phyloP scores from a whole-genome alignment of 805 yeast genomes.

The Cyberlindnera xylosilytica region DNA sequence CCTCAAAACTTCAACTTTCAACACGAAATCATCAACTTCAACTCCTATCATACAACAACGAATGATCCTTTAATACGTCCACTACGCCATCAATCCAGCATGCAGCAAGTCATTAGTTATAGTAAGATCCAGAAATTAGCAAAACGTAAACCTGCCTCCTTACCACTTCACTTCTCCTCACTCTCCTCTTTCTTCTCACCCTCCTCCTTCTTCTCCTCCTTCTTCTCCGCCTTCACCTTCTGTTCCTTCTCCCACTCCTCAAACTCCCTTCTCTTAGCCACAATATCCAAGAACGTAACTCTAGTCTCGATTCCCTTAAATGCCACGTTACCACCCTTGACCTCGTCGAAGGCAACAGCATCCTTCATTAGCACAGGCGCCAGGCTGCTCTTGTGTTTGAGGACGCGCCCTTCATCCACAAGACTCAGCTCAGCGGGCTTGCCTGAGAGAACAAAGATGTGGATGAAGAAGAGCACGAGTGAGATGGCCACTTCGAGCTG shows the following conservation, averaged over 20 bases:
- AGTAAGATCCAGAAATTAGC: too few relatives aligned
- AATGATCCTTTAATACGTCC: too few relatives aligned
- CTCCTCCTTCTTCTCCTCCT: not conserved
- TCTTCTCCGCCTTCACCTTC: not conserved
- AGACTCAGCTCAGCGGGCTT: constrained; percentile 24
- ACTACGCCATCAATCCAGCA: too few relatives aligned
- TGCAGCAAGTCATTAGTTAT: too few relatives aligned
- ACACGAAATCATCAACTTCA: too few relatives aligned
- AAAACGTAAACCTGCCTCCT: too few relatives aligned
- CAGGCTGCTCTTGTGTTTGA: constrained; percentile 33
- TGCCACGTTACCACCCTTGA: constrained; percentile 40
- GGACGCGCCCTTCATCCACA: constrained; percentile 28
- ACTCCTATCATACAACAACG: too few relatives aligned
- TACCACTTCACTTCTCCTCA: too few relatives aligned
- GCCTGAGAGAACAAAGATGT: constrained; percentile 19
- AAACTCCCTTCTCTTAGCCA: constrained; percentile 42
- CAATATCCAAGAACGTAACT: constrained; percentile 49
- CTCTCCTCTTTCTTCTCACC: too few relatives aligned
- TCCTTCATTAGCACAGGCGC: constrained; percentile 46
- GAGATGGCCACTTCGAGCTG: constrained; percentile 49
- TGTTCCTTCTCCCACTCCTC: constrained; percentile 14
- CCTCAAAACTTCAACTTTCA: too few relatives aligned
- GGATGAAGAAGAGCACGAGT: constrained; percentile 35
- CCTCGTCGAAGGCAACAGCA: constrained; percentile 46
- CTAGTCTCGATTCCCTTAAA: constrained; percentile 48